A percentile compares a stretch with the other conserved stretches of the same genome.
Evolutionary conservation across 495 filamentous ascomycete genomes (phyloP).

Genomic region (Aspergillus ostianus): DNA sequence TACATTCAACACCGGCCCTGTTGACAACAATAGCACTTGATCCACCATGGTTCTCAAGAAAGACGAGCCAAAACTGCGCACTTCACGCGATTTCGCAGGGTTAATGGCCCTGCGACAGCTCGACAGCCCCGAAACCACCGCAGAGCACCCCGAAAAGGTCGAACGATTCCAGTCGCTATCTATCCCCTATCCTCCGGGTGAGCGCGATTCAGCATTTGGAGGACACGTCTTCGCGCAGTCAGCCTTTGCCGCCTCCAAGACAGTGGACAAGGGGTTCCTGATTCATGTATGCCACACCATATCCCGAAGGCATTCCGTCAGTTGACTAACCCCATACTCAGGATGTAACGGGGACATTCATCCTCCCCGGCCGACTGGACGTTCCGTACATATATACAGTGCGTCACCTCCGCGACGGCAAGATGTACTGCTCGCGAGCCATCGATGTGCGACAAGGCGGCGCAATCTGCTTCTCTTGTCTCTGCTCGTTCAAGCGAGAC

Average conservation of each 20-base stretch:
- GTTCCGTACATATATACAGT: slow-evolving; percentile 62
- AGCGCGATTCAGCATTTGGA: slow-evolving; percentile 49
- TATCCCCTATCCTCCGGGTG: slow-evolving; percentile 31
- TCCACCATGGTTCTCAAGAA: neutral
- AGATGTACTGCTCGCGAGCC: slow-evolving; percentile 55
- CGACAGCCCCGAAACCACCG: slow-evolving; percentile 9
- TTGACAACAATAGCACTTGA: neutral
- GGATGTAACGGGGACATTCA: slow-evolving; percentile 69
- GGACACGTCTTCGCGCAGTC: slow-evolving; percentile 70
- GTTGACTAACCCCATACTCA: slow-evolving; percentile 30
- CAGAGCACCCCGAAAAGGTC: slow-evolving; percentile 27
- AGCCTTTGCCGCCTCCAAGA: slow-evolving; percentile 58
- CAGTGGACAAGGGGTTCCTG: slow-evolving; percentile 49
- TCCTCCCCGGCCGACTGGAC: slow-evolving; percentile 49
- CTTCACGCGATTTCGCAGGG: slow-evolving; percentile 24
- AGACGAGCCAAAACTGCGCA: neutral
- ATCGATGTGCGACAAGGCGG: slow-evolving; percentile 52
- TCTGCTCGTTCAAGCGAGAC: slow-evolving; percentile 61
- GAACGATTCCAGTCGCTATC: slow-evolving; percentile 36
- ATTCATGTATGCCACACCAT: slow-evolving; percentile 53
- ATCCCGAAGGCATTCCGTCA: neutral
- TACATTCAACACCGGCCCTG: neutral
- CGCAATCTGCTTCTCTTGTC: slow-evolving; percentile 57
- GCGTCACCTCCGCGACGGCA: slow-evolving; percentile 51
- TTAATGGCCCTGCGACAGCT: slow-evolving; percentile 38